Base-by-base conservation (phyloP, 495 filamentous ascomycete genomes). In the Sordaria brevicollis region DNA sequence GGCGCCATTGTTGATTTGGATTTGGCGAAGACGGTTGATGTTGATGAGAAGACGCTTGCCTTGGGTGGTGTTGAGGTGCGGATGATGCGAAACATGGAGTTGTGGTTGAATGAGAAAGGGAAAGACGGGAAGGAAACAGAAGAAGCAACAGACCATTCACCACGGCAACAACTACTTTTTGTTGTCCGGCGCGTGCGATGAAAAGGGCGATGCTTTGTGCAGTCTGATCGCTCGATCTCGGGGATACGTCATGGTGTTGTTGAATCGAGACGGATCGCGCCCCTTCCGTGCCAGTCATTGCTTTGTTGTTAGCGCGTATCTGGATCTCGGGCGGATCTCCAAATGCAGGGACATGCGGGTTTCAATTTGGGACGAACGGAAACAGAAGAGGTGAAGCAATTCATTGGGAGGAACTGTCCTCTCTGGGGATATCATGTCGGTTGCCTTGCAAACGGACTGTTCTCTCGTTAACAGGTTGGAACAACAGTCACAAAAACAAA, bases 231-330 rank as follows among this genome's bases (percentile, higher is more conserved):
- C 70, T 68, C 75, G 75, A 76, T 76, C 71, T 68, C 41, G 35
- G 65, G 37, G 54, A 11, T 62, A 71, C 75, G 73, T 75, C 74
- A 74, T 75, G 33, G 41, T 69, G 68, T 68, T 43, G 34, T 39
- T 49, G 21, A 66, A 75, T 75, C 73, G 75, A 69, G 38, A 65
- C 70, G 49, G 67, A 69, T 69, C 68, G 41, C 54, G 62, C 10
- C 43, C 5, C 29, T 66, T 38, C 67, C 71, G 71, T 73, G 19
- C 69, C 67, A 65, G 74, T 62, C 35, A 36, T 69, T 67, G 73
- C 69, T 73, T 76, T 71, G 72, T 76, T 71, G 72, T 74, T 70
- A 72, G 73, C 73, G 73, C 69, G 43, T 36, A 33, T 41, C 33
- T 34, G 29, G 25, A 35, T 21, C 25, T 19, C 15, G 10, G 41